Percentiles rank a stretch among this genome's conserved stretches.
These are phyloP conservation scores for Arthrobotrys sinensis DNA, from an alignment of 2,329 filamentous ascomycete genomes.

Conservation along the genomic window DNA sequence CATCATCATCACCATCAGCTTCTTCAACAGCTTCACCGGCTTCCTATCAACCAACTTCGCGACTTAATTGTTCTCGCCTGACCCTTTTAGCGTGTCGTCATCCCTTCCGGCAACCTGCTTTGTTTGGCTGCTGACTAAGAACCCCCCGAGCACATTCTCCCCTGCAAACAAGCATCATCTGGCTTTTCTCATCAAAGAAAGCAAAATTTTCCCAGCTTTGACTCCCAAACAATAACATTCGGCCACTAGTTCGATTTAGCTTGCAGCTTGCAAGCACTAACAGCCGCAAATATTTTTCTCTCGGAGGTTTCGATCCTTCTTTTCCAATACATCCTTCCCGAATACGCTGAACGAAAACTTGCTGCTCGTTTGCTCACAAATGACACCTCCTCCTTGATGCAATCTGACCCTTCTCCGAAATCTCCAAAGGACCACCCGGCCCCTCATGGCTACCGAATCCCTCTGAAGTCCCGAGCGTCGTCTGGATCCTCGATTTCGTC, in stretches of 20 bases:
- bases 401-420: constrained; percentile 44
- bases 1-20: background rate
- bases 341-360: constrained; percentile 54
- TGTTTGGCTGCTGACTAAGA: constrained; percentile 48
- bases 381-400: constrained; percentile 55
- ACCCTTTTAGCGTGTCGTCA: constrained; percentile 27
- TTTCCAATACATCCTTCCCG: constrained; percentile 55
- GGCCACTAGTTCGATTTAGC: constrained; percentile 22
- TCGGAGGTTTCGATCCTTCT: constrained; percentile 57
- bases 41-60: background rate
- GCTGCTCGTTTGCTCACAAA: constrained; percentile 48
- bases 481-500: constrained; percentile 35
- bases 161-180: constrained; percentile 40
- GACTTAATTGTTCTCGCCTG: background rate
- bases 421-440: constrained; percentile 37
- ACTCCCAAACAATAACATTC: constrained; percentile 4
- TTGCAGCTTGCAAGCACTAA: constrained; percentile 43
- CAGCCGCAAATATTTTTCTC: constrained; percentile 54
- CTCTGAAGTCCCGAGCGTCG: constrained; percentile 50
- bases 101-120: constrained; percentile 38
- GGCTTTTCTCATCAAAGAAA: constrained; percentile 26
- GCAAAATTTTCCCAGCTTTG: constrained; percentile 24
- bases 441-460: constrained; percentile 55
- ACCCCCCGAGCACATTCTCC: constrained; percentile 13
- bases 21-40: background rate